Evolutionary conservation across 139 green algal species (phyloP), one percentile per base, ranked within the genome.

Genomic region (Volvox africanus): DNA sequence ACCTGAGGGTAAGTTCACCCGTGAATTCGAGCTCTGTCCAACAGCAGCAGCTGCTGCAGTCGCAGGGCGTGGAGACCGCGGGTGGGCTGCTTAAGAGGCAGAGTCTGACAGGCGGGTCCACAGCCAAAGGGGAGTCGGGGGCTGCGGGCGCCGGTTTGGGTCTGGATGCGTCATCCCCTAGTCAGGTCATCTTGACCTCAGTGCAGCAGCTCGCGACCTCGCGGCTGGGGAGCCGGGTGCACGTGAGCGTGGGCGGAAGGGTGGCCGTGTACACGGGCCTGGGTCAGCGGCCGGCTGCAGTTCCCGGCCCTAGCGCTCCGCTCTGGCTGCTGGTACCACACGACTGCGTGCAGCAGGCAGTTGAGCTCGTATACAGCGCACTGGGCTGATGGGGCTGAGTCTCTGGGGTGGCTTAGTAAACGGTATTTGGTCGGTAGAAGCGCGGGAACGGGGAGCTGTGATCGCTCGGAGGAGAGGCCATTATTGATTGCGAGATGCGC

Each of bases 251-350:
- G 69, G 85, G 85, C 85, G 85, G 85, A 17, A 3, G 69, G 37
- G 69, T 26, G 26, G 85, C 85, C 6, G 69, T 82, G 37, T 61
- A 69, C 85, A 73, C 65, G 20, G 85, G 85, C 2, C 67, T 82
- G 67, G 85, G 85, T 11, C 69, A 82, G 22, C 44, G 71, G 26
- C 85, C 69, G 2, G n/a, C n/a, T n/a, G 37, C 69, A 26, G 44
- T 33, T 16, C 69, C 69, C 20, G 85, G 85, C 14, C 69, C 68
- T 14, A 71, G 85, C 18, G 37, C 69, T 1, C 85, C 85, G 35
- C 85, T 89, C 36, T 89, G 85, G 85, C 44, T 89, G 69, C 85
- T 89, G 69, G 85, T 89, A 30, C 85, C 85, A 16, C 78, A 89
- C 21, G 85, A 82, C 44, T 32, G 69, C 28, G 85, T 89, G 69